phyloP scores from a whole-genome alignment of 139 green algal species.

The Micractinium sp. region DNA sequence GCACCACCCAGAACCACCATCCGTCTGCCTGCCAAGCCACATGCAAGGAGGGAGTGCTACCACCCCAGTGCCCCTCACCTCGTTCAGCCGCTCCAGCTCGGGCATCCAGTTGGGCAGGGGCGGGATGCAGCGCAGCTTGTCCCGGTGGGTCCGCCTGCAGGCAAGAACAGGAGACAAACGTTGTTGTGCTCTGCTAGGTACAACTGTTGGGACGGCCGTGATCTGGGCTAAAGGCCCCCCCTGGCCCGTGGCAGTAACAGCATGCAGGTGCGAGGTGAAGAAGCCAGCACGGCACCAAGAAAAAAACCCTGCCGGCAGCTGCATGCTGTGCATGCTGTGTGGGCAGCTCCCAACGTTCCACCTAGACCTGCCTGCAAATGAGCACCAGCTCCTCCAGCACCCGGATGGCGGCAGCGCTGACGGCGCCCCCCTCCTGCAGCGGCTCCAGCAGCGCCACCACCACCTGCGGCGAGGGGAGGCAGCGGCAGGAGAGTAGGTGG shows the following conservation, averaged over 20 bases:
- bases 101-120: constrained; percentile 59
- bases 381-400: constrained; percentile 58
- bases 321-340: too few relatives aligned
- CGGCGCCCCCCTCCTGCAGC: constrained; percentile 60
- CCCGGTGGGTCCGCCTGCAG: constrained; percentile 19
- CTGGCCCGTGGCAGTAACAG: too few relatives aligned
- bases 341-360: too few relatives aligned
- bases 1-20: neutral
- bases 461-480: constrained; percentile 45
- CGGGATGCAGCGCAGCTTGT: constrained; percentile 51
- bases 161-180: too few relatives aligned
- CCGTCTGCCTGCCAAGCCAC: neutral
- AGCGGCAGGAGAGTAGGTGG: too few relatives aligned
- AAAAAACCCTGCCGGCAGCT: too few relatives aligned
- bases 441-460: constrained; percentile 77
- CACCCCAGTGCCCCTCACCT: neutral
- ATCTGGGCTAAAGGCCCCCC: too few relatives aligned
- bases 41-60: too few relatives aligned
- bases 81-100: constrained; percentile 37
- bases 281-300: too few relatives aligned
- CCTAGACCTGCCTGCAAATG: neutral
- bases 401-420: constrained; percentile 34
- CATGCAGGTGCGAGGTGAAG: too few relatives aligned
- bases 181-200: too few relatives aligned
- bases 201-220: too few relatives aligned